Conservation (phyloP, 2,329 filamentous ascomycete genomes). For the Karstenula rhodostoma region DNA sequence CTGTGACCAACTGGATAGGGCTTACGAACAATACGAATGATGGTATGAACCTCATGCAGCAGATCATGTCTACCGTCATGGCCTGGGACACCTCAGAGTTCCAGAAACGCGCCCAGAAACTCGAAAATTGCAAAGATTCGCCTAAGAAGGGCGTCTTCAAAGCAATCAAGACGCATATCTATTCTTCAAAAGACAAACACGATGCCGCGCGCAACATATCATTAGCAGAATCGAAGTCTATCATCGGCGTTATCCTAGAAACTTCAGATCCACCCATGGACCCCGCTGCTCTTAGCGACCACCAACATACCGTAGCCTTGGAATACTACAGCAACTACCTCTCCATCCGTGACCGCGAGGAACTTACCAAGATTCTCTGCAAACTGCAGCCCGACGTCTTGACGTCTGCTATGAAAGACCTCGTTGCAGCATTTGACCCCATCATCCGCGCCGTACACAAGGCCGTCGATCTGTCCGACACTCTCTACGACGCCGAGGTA, state of each 20-base stretch:
- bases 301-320: constrained; percentile 70
- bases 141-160: constrained; percentile 69
- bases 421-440: constrained; percentile 74
- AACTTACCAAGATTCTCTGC: constrained; percentile 73
- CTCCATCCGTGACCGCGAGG: constrained; percentile 75
- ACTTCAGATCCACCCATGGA: constrained; percentile 55
- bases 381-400: constrained; percentile 74
- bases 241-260: constrained; percentile 72
- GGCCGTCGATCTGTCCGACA: constrained; percentile 73
- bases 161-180: constrained; percentile 67
- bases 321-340: constrained; percentile 77
- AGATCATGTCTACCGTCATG: constrained; percentile 76
- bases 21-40: constrained; percentile 75
- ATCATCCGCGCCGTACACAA: constrained; percentile 77
- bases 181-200: constrained; percentile 63
- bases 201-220: constrained; percentile 67
- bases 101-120: constrained; percentile 68
- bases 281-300: constrained; percentile 60
- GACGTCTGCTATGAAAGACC: constrained; percentile 72
- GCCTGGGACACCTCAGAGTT: constrained; percentile 78
- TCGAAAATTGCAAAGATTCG: constrained; percentile 68
- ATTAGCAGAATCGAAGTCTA: constrained; percentile 63
- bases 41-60: constrained; percentile 81
- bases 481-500: constrained; percentile 70
- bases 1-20: constrained; percentile 81